These are phyloP conservation scores for grape (Vitis vinifera) DNA, from an alignment of 164 flowering plant genomes.

Conservation along the genomic window DNA sequence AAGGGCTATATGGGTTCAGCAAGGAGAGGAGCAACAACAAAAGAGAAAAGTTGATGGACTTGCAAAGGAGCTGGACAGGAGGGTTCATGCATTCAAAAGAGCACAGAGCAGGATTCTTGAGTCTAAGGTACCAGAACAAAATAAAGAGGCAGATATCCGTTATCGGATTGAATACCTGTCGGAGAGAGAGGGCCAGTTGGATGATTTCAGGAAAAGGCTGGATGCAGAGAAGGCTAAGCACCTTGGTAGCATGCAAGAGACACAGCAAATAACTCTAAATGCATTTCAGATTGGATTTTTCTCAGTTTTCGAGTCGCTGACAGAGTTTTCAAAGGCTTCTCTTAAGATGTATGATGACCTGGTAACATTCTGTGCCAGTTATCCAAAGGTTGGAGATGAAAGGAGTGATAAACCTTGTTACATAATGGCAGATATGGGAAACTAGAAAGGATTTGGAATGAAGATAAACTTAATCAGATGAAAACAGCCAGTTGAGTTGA, in stretches of 20 bases:
- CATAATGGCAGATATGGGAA: not conserved
- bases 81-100: not conserved
- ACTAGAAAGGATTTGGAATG: too few species aligned
- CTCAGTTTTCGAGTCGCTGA: conserved; percentile 18
- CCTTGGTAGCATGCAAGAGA: conserved; percentile 10
- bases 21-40: conserved; percentile 19
- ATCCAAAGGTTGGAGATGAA: conserved; percentile 3
- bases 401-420: not conserved
- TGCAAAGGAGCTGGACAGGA: conserved; percentile 12
- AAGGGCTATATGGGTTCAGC: conserved; percentile 20
- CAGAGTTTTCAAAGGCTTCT: conserved; percentile 20
- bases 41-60: conserved; percentile 16
- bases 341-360: conserved; percentile 7
- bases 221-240: conserved; percentile 19
- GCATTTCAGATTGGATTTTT: conserved; percentile 18
- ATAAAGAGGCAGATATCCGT: not conserved
- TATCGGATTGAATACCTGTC: conserved; percentile 3
- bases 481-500: too few species aligned
- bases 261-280: conserved; percentile 4
- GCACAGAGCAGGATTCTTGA: conserved; percentile 6
- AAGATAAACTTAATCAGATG: too few species aligned
- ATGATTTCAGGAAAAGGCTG: conserved; percentile 4
- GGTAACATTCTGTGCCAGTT: not conserved
- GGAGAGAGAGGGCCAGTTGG: conserved; percentile 10
- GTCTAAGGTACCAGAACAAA: not conserved